Percentiles rank a stretch among this genome's conserved stretches.
Conservation (phyloP, 1,284 basidiomycete genomes). For the Inonotus hispidus region DNA sequence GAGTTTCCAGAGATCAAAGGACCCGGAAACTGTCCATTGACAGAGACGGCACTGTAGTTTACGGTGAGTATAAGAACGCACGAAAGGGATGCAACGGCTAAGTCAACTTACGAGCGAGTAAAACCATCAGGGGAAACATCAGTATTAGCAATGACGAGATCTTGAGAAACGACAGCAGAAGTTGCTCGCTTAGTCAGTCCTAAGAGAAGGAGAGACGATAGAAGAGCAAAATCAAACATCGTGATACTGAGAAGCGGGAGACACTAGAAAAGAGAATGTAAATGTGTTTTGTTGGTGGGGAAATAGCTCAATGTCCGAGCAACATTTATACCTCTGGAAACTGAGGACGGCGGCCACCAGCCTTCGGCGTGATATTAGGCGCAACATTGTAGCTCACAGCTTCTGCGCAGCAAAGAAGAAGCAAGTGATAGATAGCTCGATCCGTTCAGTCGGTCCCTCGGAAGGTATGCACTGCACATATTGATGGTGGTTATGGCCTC, state of each 20-base stretch:
- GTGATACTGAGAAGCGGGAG: neutral
- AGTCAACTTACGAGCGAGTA: constrained; percentile 25
- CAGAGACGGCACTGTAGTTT: constrained; percentile 13
- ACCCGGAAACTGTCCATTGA: constrained; percentile 22
- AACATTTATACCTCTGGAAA: neutral
- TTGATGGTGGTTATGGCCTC: neutral
- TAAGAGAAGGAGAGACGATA: neutral
- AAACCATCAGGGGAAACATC: constrained; percentile 28
- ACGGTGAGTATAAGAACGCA: neutral
- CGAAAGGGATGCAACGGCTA: neutral
- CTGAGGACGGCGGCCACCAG: too few species aligned
- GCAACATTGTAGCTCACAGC: neutral
- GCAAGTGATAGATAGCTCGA: neutral
- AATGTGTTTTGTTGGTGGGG: neutral
- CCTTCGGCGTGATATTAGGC: too few species aligned
- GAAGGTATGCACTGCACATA: neutral
- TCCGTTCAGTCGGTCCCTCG: neutral
- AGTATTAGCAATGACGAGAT: constrained; percentile 18
- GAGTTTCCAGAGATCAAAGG: constrained; percentile 21
- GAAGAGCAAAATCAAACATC: constrained; percentile 2
- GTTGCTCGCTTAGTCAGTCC: neutral
- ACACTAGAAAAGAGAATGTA: neutral
- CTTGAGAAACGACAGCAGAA: constrained; percentile 13
- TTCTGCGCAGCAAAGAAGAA: neutral
- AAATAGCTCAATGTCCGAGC: neutral